A percentile compares a stretch with the other conserved stretches of the same genome.
Conservation (phyloP, 2,329 filamentous ascomycete species). For the Penicillium olsonii region DNA sequence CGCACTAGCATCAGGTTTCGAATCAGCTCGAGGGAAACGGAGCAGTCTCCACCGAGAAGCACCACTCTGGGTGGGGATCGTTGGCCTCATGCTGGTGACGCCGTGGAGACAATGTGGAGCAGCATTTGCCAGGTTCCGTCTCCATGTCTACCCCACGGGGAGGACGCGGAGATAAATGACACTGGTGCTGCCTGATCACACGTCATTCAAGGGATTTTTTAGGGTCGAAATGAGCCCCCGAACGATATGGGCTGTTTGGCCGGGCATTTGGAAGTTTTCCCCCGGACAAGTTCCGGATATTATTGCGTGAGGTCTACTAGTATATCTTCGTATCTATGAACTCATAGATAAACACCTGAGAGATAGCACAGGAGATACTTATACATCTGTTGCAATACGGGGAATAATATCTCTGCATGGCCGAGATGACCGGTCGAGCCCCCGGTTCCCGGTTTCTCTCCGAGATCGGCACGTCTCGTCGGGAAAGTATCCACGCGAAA, state of each 20-base stretch:
- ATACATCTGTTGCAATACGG: too few relatives aligned
- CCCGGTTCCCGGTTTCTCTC: neutral
- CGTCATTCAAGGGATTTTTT: too few relatives aligned
- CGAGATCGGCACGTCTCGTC: neutral
- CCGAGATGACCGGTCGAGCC: neutral
- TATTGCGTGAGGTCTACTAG: too few relatives aligned
- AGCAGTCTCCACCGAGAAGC: neutral
- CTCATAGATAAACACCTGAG: too few relatives aligned
- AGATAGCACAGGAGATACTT: neutral
- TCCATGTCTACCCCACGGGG: slow-evolving; percentile 6
- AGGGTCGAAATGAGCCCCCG: too few relatives aligned
- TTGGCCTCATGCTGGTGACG: neutral
- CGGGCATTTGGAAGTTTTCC: too few relatives aligned
- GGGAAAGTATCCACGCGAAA: neutral
- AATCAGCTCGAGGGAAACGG: neutral
- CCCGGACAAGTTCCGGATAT: too few relatives aligned
- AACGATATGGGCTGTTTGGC: too few relatives aligned
- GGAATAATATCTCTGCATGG: too few relatives aligned
- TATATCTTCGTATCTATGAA: too few relatives aligned
- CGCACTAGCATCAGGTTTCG: neutral
- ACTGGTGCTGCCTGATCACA: too few relatives aligned
- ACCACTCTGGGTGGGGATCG: neutral
- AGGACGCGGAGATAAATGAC: slow-evolving; percentile 1
- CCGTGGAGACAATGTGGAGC: slow-evolving; percentile 5
- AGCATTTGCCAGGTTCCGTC: neutral